phyloP scores from a whole-genome alignment of 139 green algal genomes.

The Tetraselmis striata region DNA sequence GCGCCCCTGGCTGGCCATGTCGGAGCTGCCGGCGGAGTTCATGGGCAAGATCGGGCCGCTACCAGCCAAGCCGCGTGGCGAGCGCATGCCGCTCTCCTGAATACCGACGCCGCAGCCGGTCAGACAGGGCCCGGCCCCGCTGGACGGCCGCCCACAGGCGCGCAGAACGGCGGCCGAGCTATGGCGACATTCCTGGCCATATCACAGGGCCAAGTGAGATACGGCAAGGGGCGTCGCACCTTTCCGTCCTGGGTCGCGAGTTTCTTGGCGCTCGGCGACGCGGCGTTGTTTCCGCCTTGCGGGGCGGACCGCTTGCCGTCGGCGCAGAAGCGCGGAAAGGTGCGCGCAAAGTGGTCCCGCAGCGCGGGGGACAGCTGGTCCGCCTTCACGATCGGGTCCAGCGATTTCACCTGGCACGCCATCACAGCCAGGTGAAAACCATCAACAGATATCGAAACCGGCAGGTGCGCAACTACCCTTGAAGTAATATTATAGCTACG shows the following conservation, averaged over 20 bases:
- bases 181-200: too few species aligned
- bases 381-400: constrained; percentile 15
- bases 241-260: not conserved
- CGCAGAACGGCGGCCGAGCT: too few species aligned
- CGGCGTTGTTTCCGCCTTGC: not conserved
- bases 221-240: too few species aligned
- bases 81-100: not conserved
- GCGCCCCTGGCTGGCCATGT: too few species aligned
- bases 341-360: constrained; percentile 10
- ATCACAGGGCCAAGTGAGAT: too few species aligned
- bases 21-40: not conserved
- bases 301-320: not conserved
- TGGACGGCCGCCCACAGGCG: too few species aligned
- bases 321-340: constrained; percentile 7
- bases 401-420: constrained; percentile 19
- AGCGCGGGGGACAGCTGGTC: constrained; percentile 12
- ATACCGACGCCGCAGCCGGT: too few species aligned
- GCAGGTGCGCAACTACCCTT: too few species aligned
- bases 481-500: too few species aligned
- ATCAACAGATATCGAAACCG: too few species aligned
- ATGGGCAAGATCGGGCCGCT: not conserved
- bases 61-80: not conserved
- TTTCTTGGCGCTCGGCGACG: not conserved
- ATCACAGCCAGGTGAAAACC: constrained; percentile 16
- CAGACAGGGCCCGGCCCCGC: too few species aligned